Evolutionary conservation across 2,329 filamentous ascomycete genomes (phyloP), one percentile per base, ranked within the genome.

Genomic region (Trichoderma polysporum): DNA sequence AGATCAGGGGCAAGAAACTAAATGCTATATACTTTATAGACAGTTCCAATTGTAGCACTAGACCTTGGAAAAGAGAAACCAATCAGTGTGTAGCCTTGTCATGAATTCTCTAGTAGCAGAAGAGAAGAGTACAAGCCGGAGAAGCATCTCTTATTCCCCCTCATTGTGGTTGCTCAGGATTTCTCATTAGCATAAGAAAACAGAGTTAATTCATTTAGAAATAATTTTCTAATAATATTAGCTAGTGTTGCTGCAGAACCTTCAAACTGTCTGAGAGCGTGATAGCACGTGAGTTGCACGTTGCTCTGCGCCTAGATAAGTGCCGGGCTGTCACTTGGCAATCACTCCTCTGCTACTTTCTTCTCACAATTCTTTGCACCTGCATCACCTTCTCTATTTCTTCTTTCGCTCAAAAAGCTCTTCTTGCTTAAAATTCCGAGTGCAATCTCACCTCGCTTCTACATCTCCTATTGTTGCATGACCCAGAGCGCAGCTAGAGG

Each of bases 221-320:
- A 31, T 19, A 22, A 12, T 12, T 45, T 22, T 0, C 12, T 22
- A 19, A 19, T 19, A 12, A 22, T 45, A 45, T 45, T 19, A 12
- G 4, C 1, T 9, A 45, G 9, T 22, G 33, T 49, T 49, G 50
- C n/a, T 9, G 37, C 29, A 19, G 19, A 27, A 57, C 22, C 12
- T 49, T 8, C 62, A 39, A 5, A 25, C 15, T 37, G 27, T 27
- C n/a, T 12, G 54, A 35, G n/a, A 8, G 54, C 13, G 27, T 45
- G 19, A 60, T 15, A 25, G 45, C 63, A 66, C 63, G 63, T 66
- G 56, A 66, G 56, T 45, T 33, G 54, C 33, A 19, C 7, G 56
- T 45, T 33, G 54, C 33, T 29, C 7, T 33, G 27, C 50, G 19
- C 37, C 50, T 54, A 56, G 33, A 35, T n/a, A 49, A 15, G 9